These are phyloP conservation scores for Syzygium aqueum DNA, from an alignment of 345 rosid species.

Conservation along the genomic window DNA sequence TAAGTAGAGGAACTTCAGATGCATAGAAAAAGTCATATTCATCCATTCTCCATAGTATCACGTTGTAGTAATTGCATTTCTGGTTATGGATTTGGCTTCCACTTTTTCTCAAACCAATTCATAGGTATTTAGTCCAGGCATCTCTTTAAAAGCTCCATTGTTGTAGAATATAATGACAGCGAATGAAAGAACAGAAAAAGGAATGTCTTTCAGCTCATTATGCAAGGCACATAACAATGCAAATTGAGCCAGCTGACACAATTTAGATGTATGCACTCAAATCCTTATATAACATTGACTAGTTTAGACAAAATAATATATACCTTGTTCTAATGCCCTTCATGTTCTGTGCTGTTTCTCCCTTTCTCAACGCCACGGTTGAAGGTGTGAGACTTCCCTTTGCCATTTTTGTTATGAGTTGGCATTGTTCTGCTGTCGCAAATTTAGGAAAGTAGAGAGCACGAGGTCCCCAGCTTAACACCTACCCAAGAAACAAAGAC, in stretches of 20 bases:
- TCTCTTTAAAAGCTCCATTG: neutral
- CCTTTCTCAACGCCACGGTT: conserved; percentile 39
- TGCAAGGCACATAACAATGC: neutral
- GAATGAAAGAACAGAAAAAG: neutral
- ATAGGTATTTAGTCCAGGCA: neutral
- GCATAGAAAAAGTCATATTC: neutral
- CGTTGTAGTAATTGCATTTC: neutral
- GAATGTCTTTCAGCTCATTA: neutral
- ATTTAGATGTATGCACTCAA: neutral
- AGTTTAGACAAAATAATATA: neutral
- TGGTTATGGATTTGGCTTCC: neutral
- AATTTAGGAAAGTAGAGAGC: conserved; percentile 51
- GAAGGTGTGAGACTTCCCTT: conserved; percentile 46
- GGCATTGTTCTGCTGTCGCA: conserved; percentile 51
- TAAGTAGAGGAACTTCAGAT: neutral
- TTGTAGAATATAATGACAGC: neutral
- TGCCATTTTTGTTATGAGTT: conserved; percentile 50
- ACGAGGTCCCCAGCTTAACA: conserved; percentile 68
- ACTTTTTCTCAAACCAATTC: neutral
- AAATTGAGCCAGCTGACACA: neutral
- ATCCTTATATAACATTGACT: neutral
- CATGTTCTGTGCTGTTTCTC: conserved; percentile 36
- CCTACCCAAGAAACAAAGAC: conserved; percentile 18
- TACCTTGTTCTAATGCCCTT: conserved; percentile 68
- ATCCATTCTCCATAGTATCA: neutral